Evolutionary conservation across 768 basidiomycete species (phyloP), one percentile per base, ranked within the genome.

Genomic region (Lactarius hatsudake): DNA sequence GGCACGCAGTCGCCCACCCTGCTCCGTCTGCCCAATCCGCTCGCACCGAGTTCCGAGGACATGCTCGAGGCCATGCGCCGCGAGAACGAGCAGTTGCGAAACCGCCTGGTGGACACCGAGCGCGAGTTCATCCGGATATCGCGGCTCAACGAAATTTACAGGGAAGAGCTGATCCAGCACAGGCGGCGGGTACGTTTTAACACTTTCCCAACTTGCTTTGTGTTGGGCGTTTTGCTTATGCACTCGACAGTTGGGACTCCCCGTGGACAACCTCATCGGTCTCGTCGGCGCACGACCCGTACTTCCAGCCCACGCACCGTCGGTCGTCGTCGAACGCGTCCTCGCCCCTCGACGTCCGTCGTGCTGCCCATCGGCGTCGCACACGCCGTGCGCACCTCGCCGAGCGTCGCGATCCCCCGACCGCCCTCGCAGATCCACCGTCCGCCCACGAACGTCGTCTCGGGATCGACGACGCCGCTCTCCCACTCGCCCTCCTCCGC

Each of bases 161-260:
- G 91, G 36, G 92, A 93, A 76, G 93, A 94, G 76, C 77, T 94
- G 67, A 87, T 94, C 63, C 88, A 91, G 54, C 86, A 90, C 73
- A 78, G 93, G 66, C 79, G 86, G 70, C 80, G 90, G 76, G 91
- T 92, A 77, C 77, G 93, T 68, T 15, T 15, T 2, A 2, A 28
- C 26, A 28, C 26, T 7, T 5, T 10, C 13, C 18, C 0, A 6
- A 20, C 15, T 2, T n/a, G 40, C 20, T 9, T 36, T 20, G 51
- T 32, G 32, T 32, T 32, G 32, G 32, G 32, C 32, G 32, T 32
- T 32, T 40, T 38, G n/a, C 40, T 38, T 1, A 38, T 30, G 3
- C 32, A 32, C 32, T 20, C 63, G 17, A 48, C 66, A 93, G 91
- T 79, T 90, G 34, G 89, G 89, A n/a, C 74, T 91, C 59, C 79